phyloP scores from a whole-genome alignment of 495 filamentous ascomycete species.

The Xylaria intraflava region DNA sequence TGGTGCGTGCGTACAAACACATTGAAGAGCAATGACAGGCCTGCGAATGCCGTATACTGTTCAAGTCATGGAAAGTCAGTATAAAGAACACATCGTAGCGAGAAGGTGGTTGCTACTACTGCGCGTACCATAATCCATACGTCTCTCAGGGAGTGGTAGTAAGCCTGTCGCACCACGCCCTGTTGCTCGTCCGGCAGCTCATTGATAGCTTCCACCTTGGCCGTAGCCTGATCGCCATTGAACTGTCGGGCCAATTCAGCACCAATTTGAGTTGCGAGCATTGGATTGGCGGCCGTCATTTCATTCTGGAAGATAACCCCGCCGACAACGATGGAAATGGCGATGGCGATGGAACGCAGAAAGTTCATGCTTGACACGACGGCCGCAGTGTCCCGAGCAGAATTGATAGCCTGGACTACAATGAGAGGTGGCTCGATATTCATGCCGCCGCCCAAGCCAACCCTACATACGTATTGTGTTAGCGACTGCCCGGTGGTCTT shows the following conservation, averaged over 20 bases:
- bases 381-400: constrained; percentile 42
- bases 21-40: neutral
- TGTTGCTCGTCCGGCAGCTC: neutral
- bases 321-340: constrained; percentile 50
- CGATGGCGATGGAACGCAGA: constrained; percentile 43
- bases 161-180: neutral
- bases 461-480: too few species aligned
- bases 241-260: constrained; percentile 1
- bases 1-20: constrained; percentile 1
- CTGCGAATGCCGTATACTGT: constrained; percentile 12
- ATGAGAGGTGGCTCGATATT: constrained; percentile 22
- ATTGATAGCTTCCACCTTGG: constrained; percentile 1
- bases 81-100: too few species aligned
- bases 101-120: too few species aligned
- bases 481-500: too few species aligned
- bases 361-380: constrained; percentile 49
- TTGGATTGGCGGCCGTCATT: constrained; percentile 18
- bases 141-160: constrained; percentile 1
- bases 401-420: constrained; percentile 13
- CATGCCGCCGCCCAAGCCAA: constrained; percentile 43
- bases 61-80: too few species aligned
- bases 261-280: constrained; percentile 1
- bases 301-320: constrained; percentile 53
- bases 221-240: constrained; percentile 1
- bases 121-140: constrained; percentile 13